phyloP scores from a whole-genome alignment of 108 stramenopile species.

The Fragilariopsis cylindrus region DNA sequence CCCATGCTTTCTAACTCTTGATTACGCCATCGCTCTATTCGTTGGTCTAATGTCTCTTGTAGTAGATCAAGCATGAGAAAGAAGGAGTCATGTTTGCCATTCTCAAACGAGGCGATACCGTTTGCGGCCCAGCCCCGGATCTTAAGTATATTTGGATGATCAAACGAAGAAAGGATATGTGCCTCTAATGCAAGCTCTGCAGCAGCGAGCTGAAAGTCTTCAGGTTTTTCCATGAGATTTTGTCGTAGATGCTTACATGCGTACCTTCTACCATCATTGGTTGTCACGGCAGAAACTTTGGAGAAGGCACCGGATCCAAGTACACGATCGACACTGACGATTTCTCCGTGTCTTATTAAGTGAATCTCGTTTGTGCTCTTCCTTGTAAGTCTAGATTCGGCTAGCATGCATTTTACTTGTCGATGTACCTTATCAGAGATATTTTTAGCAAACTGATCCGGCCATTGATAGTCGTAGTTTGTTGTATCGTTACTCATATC shows the following conservation, averaged over 20 bases:
- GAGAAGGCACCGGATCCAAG: constrained; percentile 68
- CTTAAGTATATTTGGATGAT: constrained; percentile 77
- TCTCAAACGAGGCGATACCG: constrained; percentile 54
- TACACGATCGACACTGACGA: constrained; percentile 37
- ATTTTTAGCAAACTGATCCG: constrained; percentile 21
- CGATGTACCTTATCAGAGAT: constrained; percentile 19
- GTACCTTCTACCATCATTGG: constrained; percentile 33
- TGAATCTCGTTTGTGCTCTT: constrained; percentile 9
- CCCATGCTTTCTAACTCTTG: constrained; percentile 2
- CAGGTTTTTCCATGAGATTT: constrained; percentile 37
- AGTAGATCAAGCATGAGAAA: constrained; percentile 58
- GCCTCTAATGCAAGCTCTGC: constrained; percentile 73
- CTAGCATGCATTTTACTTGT: constrained; percentile 16
- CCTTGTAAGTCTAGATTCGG: constrained; percentile 18
- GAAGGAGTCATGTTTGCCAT: constrained; percentile 45
- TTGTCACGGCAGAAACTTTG: constrained; percentile 41
- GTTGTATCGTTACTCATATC: not conserved
- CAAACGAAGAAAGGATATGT: constrained; percentile 68
- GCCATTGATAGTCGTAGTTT: constrained; percentile 12
- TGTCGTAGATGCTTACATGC: constrained; percentile 59
- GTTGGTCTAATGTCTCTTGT: constrained; percentile 56
- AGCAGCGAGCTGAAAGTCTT: constrained; percentile 63
- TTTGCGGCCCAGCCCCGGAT: constrained; percentile 64
- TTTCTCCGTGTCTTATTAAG: constrained; percentile 7
- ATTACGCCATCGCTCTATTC: constrained; percentile 47